Percentiles rank a stretch among this genome's conserved stretches.
Conservation (phyloP, 148 eudicot genomes). For the Arctostaphylos glauca region DNA sequence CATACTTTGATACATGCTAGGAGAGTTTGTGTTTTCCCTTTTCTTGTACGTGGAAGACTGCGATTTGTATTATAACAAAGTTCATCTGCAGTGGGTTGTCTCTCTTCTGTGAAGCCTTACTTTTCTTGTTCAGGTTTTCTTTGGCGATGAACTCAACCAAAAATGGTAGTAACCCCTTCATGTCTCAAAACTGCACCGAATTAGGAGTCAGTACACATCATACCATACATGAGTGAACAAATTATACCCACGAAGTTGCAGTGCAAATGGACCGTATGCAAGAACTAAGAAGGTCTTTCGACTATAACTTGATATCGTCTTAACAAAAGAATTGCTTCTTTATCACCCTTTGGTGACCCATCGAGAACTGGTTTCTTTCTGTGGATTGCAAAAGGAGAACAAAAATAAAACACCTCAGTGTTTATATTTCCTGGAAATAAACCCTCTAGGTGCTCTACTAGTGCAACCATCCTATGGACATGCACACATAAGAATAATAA, state of each 20-base stretch:
- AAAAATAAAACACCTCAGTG: not conserved
- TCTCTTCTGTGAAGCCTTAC: not conserved
- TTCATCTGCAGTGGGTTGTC: too few relatives aligned
- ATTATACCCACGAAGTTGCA: not conserved
- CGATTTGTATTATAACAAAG: too few relatives aligned
- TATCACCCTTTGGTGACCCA: not conserved
- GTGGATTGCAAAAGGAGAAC: not conserved
- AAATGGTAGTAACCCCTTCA: not conserved
- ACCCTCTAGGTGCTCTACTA: not conserved
- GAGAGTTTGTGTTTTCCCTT: not conserved
- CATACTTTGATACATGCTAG: not conserved
- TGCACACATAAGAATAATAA: too few relatives aligned
- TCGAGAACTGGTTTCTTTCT: not conserved
- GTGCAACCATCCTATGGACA: not conserved
- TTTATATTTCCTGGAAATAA: not conserved
- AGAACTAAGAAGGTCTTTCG: not conserved
- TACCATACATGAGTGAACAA: not conserved
- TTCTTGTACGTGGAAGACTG: not conserved
- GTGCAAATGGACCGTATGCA: not conserved
- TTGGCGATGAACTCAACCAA: not conserved
- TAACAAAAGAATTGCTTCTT: not conserved
- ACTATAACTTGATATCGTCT: not conserved
- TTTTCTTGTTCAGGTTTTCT: not conserved
- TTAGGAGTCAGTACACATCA: not conserved
- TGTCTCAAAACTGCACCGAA: not conserved